Base-by-base conservation (phyloP, 768 basidiomycete genomes). In the Hygrophorus pudorinus region DNA sequence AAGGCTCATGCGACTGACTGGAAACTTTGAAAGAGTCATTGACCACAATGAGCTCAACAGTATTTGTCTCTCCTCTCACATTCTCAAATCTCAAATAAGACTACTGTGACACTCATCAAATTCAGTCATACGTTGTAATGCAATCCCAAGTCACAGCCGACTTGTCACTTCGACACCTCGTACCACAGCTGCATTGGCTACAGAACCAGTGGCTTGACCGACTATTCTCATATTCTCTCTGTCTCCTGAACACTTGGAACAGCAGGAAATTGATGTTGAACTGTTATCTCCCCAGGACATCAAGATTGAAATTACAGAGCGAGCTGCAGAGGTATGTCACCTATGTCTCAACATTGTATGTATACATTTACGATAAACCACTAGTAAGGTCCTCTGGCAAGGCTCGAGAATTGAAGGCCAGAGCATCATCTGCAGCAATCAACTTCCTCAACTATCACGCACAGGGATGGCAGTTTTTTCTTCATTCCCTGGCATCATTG, bases 1-100 rank as follows among this genome's bases (percentile, higher is more conserved):
- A 17, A 81, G 70, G 55, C 72, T 76, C 78, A 81, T 79, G 13
- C n/a, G n/a, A n/a, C n/a, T n/a, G n/a, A n/a, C n/a, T n/a, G n/a
- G n/a, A n/a, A n/a, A n/a, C n/a, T n/a, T n/a, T n/a, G n/a, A n/a
- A n/a, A n/a, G n/a, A n/a, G n/a, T 32, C 31, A 32, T 17, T 9
- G 9, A 35, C 33, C 33, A 35, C 13, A 10, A 24, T 24, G 24
- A 24, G 24, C 24, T 24, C 24, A 24, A 24, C 33, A 5, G n/a
- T 17, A 13, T n/a, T 35, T 10, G n/a, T 3, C 33, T 35, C 17
- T 35, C 13, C 33, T 35, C 33, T 35, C 33, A 5, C 33, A 17
- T 35, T 35, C 17, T 35, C 33, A n/a, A 13, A n/a, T 35, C 33
- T 35, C 3, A 9, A 13, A 17, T 9, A n/a, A 17, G 33, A 17